These are phyloP conservation scores for Nemania bipapillata DNA, from an alignment of 2,329 filamentous ascomycete species.

Conservation along the genomic window DNA sequence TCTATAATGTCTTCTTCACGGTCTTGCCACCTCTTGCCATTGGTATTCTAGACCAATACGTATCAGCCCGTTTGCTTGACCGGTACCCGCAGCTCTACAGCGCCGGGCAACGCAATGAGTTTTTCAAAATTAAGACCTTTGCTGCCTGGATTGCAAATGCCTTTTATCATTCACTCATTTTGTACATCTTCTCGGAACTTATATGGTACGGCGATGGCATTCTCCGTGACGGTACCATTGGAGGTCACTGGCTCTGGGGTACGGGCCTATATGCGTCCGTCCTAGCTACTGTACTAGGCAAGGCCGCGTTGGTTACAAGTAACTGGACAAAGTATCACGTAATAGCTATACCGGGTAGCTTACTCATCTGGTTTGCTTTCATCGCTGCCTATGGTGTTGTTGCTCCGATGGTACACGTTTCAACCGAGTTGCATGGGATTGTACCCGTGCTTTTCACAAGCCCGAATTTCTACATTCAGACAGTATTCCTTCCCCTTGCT, in stretches of 20 bases:
- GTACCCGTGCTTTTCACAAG: constrained; percentile 82
- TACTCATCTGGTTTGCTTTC: constrained; percentile 91
- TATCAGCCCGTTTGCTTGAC: constrained; percentile 91
- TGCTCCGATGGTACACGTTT: constrained; percentile 83
- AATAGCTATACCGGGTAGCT: constrained; percentile 91
- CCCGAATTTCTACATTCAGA: constrained; percentile 91
- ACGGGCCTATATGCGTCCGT: constrained; percentile 92
- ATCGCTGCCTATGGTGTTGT: constrained; percentile 87
- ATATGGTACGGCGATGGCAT: constrained; percentile 86
- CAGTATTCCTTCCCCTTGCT: constrained; percentile 78
- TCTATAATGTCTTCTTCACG: constrained; percentile 99
- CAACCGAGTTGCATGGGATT: constrained; percentile 84
- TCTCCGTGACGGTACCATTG: constrained; percentile 79
- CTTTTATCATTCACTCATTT: constrained; percentile 91
- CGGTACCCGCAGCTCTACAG: constrained; percentile 96
- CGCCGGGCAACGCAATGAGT: constrained; percentile 89
- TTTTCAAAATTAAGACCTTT: constrained; percentile 94
- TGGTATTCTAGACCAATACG: constrained; percentile 97
- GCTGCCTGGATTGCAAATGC: constrained; percentile 92
- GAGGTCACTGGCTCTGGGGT: constrained; percentile 98
- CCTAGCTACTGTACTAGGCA: constrained; percentile 91
- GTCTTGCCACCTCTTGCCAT: constrained; percentile 91
- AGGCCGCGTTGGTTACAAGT: constrained; percentile 92
- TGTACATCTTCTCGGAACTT: constrained; percentile 85
- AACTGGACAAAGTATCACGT: constrained; percentile 99